Percentiles rank a stretch among this genome's conserved stretches.
These are phyloP conservation scores for Balamuthia mandrillaris DNA, from an alignment of 208 protist species.

Conservation along the genomic window DNA sequence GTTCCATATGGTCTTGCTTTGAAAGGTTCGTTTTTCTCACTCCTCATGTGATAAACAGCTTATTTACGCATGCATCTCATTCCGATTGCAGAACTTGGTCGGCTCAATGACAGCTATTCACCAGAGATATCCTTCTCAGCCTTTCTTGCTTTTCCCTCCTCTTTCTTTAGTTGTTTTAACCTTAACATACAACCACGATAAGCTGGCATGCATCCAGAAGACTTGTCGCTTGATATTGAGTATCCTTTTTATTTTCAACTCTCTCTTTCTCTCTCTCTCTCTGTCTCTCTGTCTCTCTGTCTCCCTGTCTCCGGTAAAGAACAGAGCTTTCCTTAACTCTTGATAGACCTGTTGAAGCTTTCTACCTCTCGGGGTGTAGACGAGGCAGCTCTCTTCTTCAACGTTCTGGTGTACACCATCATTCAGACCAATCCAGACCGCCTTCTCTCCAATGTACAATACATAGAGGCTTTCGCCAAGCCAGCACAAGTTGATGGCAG, in stretches of 20 bases:
- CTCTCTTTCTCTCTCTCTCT: neutral
- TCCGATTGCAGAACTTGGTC: neutral
- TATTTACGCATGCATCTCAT: neutral
- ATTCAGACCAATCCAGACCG: slow-evolving; percentile 7
- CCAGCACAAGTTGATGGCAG: neutral
- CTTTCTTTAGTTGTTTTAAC: too few relatives aligned
- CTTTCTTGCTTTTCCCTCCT: too few relatives aligned
- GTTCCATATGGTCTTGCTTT: too few relatives aligned
- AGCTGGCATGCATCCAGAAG: neutral
- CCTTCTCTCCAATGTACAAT: neutral
- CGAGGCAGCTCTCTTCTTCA: neutral
- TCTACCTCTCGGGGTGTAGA: neutral
- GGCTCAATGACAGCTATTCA: neutral
- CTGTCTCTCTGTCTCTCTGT: neutral
- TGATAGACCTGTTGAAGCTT: slow-evolving; percentile 6
- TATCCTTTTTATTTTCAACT: neutral
- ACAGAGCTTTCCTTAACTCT: neutral
- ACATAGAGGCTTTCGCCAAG: slow-evolving; percentile 11
- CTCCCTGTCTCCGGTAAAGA: neutral
- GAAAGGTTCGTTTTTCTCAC: too few relatives aligned
- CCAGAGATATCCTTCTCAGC: too few relatives aligned
- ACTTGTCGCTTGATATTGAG: slow-evolving; percentile 1
- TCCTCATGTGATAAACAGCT: neutral
- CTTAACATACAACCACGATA: too few relatives aligned
- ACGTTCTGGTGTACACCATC: neutral